Evolutionary conservation across 306 rosid species (phyloP).

Genomic region (Neltuma alba): DNA sequence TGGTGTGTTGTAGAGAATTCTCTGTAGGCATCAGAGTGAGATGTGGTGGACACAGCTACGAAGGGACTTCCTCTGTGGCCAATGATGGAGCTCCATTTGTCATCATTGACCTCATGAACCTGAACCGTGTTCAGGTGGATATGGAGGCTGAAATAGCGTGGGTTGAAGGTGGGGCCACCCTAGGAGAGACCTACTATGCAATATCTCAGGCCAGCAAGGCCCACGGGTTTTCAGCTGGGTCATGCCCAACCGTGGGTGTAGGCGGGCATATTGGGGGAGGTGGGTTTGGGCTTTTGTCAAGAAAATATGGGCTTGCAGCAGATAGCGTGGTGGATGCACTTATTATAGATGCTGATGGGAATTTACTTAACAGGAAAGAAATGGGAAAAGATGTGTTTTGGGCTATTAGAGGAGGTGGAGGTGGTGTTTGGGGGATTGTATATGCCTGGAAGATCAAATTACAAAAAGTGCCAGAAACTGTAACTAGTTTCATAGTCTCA

Average conservation of each 20-base stretch:
- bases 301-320: constrained; percentile 75
- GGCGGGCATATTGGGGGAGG: constrained; percentile 83
- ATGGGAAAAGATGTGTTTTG: constrained; percentile 93
- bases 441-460: constrained; percentile 74
- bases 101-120: constrained; percentile 78
- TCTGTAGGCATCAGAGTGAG: constrained; percentile 53
- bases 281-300: constrained; percentile 67
- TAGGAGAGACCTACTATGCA: constrained; percentile 74
- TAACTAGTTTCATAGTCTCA: constrained; percentile 53
- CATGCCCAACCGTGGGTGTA: constrained; percentile 85
- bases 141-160: constrained; percentile 61
- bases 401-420: constrained; percentile 91
- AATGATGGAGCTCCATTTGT: constrained; percentile 52
- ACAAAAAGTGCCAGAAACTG: constrained; percentile 52
- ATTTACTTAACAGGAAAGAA: constrained; percentile 44
- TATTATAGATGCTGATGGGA: constrained; percentile 58
- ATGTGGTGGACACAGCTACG: constrained; percentile 84
- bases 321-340: constrained; percentile 73
- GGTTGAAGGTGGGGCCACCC: constrained; percentile 91
- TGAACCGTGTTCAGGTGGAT: constrained; percentile 58
- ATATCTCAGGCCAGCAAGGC: constrained; percentile 54
- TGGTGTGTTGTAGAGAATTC: constrained; percentile 52
- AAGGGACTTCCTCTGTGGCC: constrained; percentile 69
- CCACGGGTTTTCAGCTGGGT: constrained; percentile 78
- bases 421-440: constrained; percentile 76